These are phyloP conservation scores for Rubia yunnanensis DNA, from an alignment of 257 asterid genomes.

Conservation along the genomic window DNA sequence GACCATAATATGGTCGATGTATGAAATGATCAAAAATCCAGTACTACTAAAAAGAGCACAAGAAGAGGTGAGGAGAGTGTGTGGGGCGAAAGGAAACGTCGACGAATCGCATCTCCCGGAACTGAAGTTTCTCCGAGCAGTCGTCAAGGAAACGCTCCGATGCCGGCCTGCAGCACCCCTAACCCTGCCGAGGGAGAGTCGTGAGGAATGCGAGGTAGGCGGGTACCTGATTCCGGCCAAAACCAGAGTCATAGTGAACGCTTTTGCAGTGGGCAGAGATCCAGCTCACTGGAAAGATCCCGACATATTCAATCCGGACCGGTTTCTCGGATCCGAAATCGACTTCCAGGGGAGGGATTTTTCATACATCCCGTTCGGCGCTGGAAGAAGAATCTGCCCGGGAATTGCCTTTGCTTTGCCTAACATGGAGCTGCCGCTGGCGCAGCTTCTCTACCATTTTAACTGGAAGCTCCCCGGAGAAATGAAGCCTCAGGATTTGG, in stretches of 20 bases:
- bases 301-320: conserved; percentile 6
- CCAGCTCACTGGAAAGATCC: conserved; percentile 9
- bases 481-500: not conserved
- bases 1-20: conserved; percentile 8
- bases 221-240: conserved; percentile 4
- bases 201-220: not conserved
- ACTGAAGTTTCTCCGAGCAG: conserved; percentile 5
- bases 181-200: conserved; percentile 14
- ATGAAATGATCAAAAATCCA: conserved; percentile 15
- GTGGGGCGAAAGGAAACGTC: not conserved
- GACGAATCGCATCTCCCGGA: not conserved
- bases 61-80: conserved; percentile 12
- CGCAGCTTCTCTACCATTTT: conserved; percentile 3
- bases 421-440: conserved; percentile 1
- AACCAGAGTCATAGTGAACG: conserved; percentile 7
- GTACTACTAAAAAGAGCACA: not conserved
- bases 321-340: conserved; percentile 1
- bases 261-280: conserved; percentile 13
- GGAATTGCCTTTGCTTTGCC: conserved; percentile 11
- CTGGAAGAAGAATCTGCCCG: conserved; percentile 10
- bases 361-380: not conserved
- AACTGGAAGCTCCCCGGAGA: conserved; percentile 5
- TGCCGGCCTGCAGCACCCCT: conserved; percentile 4
- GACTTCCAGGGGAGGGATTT: not conserved
- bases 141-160: conserved; percentile 13